These are phyloP conservation scores for Aspergillus diversus DNA, from an alignment of 495 filamentous ascomycete species.

Conservation along the genomic window DNA sequence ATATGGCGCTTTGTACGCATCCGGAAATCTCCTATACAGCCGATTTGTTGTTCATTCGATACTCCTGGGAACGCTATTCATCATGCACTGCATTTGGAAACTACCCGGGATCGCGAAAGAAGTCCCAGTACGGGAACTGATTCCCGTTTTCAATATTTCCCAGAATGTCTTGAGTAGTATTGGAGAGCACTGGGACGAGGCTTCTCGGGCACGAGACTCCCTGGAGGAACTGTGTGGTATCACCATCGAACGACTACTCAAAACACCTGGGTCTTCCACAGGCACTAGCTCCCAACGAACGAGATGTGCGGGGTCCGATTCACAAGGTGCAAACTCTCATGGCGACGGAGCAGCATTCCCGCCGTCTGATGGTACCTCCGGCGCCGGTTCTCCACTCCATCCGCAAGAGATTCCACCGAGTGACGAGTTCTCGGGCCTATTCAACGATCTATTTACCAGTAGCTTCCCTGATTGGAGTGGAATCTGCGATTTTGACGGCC, in stretches of 20 bases:
- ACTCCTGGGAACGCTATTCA: slow-evolving; percentile 44
- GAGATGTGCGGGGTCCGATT: not conserved
- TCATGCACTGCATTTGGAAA: slow-evolving; percentile 48
- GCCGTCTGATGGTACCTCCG: not conserved
- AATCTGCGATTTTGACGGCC: slow-evolving; percentile 39
- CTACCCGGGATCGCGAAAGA: slow-evolving; percentile 37
- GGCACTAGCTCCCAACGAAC: not conserved
- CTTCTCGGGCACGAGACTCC: slow-evolving; percentile 47
- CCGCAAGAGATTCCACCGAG: not conserved
- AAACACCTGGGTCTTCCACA: slow-evolving; percentile 7
- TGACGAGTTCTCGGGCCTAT: slow-evolving; percentile 29
- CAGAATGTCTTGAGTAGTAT: slow-evolving; percentile 50
- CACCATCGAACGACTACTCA: slow-evolving; percentile 43
- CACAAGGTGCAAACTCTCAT: not conserved
- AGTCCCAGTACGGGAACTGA: slow-evolving; percentile 43
- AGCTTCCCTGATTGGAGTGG: slow-evolving; percentile 37
- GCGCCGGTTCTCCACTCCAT: not conserved
- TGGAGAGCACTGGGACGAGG: slow-evolving; percentile 51
- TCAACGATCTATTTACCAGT: slow-evolving; percentile 33
- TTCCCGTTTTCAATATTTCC: slow-evolving; percentile 38
- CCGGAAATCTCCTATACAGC: slow-evolving; percentile 41
- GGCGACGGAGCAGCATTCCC: not conserved
- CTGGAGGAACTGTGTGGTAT: slow-evolving; percentile 44
- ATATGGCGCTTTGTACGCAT: slow-evolving; percentile 40
- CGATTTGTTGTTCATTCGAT: slow-evolving; percentile 47